Base-by-base conservation (phyloP, 116 monocot species). In the Zostera marina region DNA sequence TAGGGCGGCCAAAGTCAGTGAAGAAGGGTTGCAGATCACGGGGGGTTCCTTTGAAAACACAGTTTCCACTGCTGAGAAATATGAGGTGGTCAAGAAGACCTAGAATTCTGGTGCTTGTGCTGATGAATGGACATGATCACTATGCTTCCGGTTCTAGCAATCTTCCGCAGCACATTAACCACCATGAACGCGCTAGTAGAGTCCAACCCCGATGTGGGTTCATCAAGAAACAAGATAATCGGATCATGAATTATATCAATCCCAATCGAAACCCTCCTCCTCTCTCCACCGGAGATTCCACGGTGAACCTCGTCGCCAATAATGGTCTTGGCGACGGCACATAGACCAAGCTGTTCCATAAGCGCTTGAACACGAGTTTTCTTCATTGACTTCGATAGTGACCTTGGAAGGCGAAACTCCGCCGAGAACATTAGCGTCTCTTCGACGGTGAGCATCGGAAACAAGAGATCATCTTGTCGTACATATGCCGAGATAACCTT, bases 201-300 rank as follows among this genome's bases (percentile, higher is more conserved):
- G 72, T 90, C 89, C 13, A 90, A 74, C 23, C 89, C 89, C 40
- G 89, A 90, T 16, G 89, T 90, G 0, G 89, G 89, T 66, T 90
- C 89, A 67, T 90, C 89, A 32, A 90, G 84, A 67, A 90, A 90
- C 22, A 90, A 73, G 7, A 90, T 40, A 44, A 90, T 84, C 1
- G 89, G 89, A 61, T 90, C 81, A 56, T 90, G 89, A 54, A 90
- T 69, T 69, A 90, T 90, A 64, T 84, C 89, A 19, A 76, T 70
- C 26, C 89, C 89, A 41, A 90, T 90, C 3, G 84, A 84, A 0
- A 90, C 89, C 6, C 89, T 58, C 23, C 89, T 69, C 8, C 84
- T 74, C 62, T 90, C 89, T 0, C 89, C 89, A 8, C 89, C 89
- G 9, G 89, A 90, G 23, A 90, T 78, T 4, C 89, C 89, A 32